Evolutionary conservation across 2,329 filamentous ascomycete species (phyloP), one percentile per base, ranked within the genome.

Genomic region (Fusarium sarcochroum): DNA sequence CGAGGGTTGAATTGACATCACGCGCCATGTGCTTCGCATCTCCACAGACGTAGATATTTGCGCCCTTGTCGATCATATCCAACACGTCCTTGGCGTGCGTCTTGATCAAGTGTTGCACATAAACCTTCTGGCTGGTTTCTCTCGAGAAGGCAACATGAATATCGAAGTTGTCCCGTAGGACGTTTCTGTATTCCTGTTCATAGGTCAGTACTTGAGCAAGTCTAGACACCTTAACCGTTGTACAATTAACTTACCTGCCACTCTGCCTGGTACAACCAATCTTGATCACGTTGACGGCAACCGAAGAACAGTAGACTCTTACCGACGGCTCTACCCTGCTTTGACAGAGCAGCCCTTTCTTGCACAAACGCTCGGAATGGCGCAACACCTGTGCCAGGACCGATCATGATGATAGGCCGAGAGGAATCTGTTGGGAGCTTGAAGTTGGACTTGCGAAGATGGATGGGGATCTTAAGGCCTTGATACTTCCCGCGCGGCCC

Each of bases 281-380:
- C 51, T 7, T 50, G 30, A 30, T 23, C 15, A 0, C 15, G 32
- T 38, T 32, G 42, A 2, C 51, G 17, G 2, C 57, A 64, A 6
- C 61, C 61, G 21, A 51, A 57, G 21, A 64, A 64, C 1, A 64
- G 17, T 1, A 64, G 5, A 2, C 0, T 56, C 14, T 46, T 20
- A 8, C 61, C 57, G 13, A 64, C 41, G 5, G 18, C 17, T 17
- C 30, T 42, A 1, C 51, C 61, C 9, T 52, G 25, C 6, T 51
- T 30, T 7, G 25, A 23, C 7, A 50, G 8, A 8, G 34, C 21
- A 1, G 40, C 46, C 17, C 46, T 17, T 2, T 64, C 57, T 1
- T 56, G 50, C 4, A 64, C 30, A n/a, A 64, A 64, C 4, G 35
- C 61, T 15, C 57, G 47, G 17, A 61, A 64, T 1, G 61, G 61